phyloP scores from a whole-genome alignment of 495 filamentous ascomycete species.

The Xylaria telfairii region DNA sequence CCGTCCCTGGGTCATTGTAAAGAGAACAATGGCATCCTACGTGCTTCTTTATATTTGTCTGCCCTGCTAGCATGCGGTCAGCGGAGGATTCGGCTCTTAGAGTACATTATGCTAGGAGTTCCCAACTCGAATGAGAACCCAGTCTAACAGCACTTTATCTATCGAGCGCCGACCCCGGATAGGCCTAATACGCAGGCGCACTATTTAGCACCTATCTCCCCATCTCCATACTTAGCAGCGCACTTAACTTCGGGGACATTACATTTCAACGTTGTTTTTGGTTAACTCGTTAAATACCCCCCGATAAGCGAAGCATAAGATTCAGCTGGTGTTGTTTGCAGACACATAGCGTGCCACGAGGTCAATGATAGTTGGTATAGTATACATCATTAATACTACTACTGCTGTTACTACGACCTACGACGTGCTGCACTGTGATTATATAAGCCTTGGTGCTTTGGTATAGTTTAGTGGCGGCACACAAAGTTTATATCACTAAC shows the following conservation, averaged over 20 bases:
- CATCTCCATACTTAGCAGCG: background rate
- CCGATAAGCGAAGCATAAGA: background rate
- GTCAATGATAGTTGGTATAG: background rate
- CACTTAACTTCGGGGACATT: background rate
- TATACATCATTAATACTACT: background rate
- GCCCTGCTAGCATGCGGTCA: background rate
- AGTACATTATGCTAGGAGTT: background rate
- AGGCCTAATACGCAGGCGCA: background rate
- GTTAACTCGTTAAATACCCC: conserved; percentile 5
- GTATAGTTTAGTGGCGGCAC: background rate
- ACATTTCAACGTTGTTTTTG: background rate
- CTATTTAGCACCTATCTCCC: background rate
- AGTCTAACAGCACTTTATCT: background rate
- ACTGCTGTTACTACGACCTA: background rate
- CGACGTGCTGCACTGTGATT: background rate
- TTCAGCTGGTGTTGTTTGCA: background rate
- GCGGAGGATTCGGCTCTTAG: background rate
- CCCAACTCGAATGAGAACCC: background rate
- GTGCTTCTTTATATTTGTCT: background rate
- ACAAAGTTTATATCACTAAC: background rate
- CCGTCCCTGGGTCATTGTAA: background rate
- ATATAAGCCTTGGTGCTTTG: background rate
- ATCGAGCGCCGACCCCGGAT: background rate
- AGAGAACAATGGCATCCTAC: background rate
- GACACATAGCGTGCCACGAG: background rate